Evolutionary conservation across 2,329 filamentous ascomycete genomes (phyloP).

Genomic region (Rhynchosporium agropyri): DNA sequence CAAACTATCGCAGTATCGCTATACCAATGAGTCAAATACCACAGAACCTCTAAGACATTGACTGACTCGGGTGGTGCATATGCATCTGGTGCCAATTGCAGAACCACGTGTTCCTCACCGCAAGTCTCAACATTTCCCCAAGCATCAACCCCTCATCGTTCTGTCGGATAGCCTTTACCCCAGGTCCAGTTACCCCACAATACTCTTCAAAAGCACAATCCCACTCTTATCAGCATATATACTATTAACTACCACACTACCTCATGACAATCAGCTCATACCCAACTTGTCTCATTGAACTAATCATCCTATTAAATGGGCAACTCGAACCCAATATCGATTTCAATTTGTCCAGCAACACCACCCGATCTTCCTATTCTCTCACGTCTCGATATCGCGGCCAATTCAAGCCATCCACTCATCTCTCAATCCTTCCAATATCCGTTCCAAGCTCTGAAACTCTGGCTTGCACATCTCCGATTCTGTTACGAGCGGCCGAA

Average conservation of each 20-base stretch:
- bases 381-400: constrained; percentile 15
- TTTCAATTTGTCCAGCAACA: constrained; percentile 11
- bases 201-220: too few relatives aligned
- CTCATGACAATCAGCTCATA: not conserved
- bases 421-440: constrained; percentile 14
- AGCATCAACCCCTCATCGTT: not conserved
- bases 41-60: too few relatives aligned
- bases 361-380: constrained; percentile 9
- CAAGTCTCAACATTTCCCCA: constrained; percentile 11
- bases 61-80: not conserved
- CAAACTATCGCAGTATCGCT: too few relatives aligned
- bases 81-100: not conserved
- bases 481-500: constrained; percentile 8
- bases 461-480: constrained; percentile 10
- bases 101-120: constrained; percentile 9
- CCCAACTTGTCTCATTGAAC: not conserved
- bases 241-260: not conserved
- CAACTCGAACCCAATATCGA: not conserved
- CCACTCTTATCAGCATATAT: not conserved
- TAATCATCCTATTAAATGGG: not conserved
- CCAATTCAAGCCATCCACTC: constrained; percentile 15
- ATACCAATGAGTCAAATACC: too few relatives aligned
- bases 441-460: constrained; percentile 11
- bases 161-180: not conserved
- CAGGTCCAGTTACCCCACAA: too few relatives aligned